Conservation (phyloP, 2,329 filamentous ascomycete species). For the Calonectria honghensis region DNA sequence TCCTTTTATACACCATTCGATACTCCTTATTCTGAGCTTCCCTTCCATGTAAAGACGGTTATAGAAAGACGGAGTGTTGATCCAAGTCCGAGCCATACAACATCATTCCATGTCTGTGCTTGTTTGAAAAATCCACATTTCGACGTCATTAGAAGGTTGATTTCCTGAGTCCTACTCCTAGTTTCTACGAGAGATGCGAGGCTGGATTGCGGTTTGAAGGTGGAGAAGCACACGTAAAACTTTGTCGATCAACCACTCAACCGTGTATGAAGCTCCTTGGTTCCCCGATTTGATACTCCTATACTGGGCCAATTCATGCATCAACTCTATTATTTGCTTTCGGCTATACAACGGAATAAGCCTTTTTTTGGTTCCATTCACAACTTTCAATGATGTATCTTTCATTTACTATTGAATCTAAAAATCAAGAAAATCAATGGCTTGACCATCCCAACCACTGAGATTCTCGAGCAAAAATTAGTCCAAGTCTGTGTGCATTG, state of each 20-base stretch:
- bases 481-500: background rate
- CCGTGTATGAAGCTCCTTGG: background rate
- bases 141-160: background rate
- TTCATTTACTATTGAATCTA: background rate
- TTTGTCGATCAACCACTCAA: background rate
- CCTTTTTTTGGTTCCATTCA: background rate
- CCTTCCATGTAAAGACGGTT: background rate
- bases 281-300: background rate
- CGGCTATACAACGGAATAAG: no score
- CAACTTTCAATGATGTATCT: background rate
- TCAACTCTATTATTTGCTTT: background rate
- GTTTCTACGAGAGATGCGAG: background rate
- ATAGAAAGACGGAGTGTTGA: background rate
- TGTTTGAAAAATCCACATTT: background rate
- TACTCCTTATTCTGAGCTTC: background rate
- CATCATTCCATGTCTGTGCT: background rate
- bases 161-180: background rate
- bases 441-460: background rate
- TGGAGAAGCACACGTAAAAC: conserved; percentile 22
- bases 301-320: background rate
- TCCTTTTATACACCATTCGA: conserved; percentile 2
- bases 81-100: background rate
- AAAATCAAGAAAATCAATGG: background rate
- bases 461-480: background rate
- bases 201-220: background rate